A percentile compares a stretch with the other conserved stretches of the same genome.
These are phyloP conservation scores for Crassisporium funariophilum DNA, from an alignment of 768 basidiomycete genomes.

Conservation along the genomic window DNA sequence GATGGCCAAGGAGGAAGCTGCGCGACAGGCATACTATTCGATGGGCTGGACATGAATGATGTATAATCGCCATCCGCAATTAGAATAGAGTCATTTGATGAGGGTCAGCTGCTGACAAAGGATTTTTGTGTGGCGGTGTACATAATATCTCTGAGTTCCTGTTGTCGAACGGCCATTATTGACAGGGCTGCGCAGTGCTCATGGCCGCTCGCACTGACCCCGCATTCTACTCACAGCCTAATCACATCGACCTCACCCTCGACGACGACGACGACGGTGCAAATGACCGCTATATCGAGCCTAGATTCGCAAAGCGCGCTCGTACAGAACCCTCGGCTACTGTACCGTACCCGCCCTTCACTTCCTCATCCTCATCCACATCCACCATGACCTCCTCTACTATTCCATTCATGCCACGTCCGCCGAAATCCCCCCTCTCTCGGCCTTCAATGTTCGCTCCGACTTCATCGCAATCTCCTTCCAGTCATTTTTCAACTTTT, in stretches of 20 bases:
- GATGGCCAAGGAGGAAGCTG: constrained; percentile 77
- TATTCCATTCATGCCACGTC: constrained; percentile 6
- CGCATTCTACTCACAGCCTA: constrained; percentile 42
- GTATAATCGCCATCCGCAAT: constrained; percentile 2
- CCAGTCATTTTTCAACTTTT: constrained; percentile 12
- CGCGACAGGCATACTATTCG: constrained; percentile 66
- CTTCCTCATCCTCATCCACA: constrained; percentile 16
- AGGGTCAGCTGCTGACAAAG: constrained; percentile 26
- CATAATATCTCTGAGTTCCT: constrained; percentile 16
- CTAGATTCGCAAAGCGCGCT: constrained; percentile 43
- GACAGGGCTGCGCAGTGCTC: constrained; percentile 6
- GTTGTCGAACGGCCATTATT: constrained; percentile 20
- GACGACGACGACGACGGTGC: constrained; percentile 63
- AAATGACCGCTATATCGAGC: constrained; percentile 28
- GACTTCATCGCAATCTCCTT: constrained; percentile 10
- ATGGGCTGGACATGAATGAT: constrained; percentile 62
- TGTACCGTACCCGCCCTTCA: constrained; percentile 19
- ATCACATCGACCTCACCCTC: constrained; percentile 70
- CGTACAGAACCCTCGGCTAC: constrained; percentile 36
- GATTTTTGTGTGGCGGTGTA: constrained; percentile 10
- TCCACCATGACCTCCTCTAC: constrained; percentile 10
- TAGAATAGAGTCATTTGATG: background rate
- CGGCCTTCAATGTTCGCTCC: too few species aligned
- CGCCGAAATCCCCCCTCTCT: constrained; percentile 10
- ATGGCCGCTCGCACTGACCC: constrained; percentile 30